A percentile compares a stretch with the other conserved stretches of the same genome.
Conservation (phyloP, 176 grass and related monocot genomes). For the Echinochloa phyllopogon region DNA sequence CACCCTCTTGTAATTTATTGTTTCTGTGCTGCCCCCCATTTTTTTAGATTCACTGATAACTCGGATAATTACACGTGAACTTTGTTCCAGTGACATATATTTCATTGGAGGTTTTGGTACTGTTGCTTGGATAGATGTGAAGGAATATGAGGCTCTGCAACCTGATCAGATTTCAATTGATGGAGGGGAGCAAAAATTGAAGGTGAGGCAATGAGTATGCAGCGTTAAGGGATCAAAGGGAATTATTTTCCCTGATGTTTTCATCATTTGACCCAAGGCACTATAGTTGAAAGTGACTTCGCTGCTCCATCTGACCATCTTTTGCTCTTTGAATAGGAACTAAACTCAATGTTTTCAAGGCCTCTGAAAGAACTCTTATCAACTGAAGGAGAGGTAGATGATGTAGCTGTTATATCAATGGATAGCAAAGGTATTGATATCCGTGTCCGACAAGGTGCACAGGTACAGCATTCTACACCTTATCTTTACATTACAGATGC, state of each 20-base stretch:
- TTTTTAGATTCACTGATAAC: background rate
- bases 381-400: conserved; percentile 74
- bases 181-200: conserved; percentile 80
- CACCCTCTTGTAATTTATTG: background rate
- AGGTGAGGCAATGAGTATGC: conserved; percentile 42
- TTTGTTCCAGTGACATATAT: conserved; percentile 71
- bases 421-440: conserved; percentile 87
- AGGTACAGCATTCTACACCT: conserved; percentile 54
- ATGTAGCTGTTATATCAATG: conserved; percentile 90
- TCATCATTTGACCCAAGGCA: background rate
- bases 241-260: background rate
- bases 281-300: background rate
- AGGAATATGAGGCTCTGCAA: conserved; percentile 63
- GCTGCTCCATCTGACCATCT: background rate
- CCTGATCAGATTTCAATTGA: conserved; percentile 81
- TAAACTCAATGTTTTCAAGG: conserved; percentile 80
- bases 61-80: conserved; percentile 12
- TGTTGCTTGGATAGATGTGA: conserved; percentile 84
- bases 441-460: conserved; percentile 84
- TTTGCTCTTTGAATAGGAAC: conserved; percentile 54
- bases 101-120: conserved; percentile 96
- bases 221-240: background rate
- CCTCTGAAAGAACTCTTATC: conserved; percentile 79
- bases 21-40: background rate
- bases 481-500: background rate